Percentiles rank a stretch among this genome's conserved stretches.
Evolutionary conservation across 495 filamentous ascomycete species (phyloP).

Genomic region (Penicillium cosmopolitanum): DNA sequence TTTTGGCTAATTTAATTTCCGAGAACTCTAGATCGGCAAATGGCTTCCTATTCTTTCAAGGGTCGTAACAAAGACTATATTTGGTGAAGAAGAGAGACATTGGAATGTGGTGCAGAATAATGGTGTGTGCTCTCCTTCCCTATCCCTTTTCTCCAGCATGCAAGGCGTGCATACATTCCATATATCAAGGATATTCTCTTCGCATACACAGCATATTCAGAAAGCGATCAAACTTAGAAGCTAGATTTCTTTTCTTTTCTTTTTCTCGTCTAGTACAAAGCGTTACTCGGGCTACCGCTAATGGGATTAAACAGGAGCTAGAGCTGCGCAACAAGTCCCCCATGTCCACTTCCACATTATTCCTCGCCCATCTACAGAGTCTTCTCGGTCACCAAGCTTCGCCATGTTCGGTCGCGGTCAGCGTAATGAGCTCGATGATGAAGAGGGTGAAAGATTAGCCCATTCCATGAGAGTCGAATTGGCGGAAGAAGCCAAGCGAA

Average conservation of each 20-base stretch:
- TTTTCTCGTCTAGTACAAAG: neutral
- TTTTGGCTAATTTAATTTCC: no score
- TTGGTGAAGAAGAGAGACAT: conserved; percentile 44
- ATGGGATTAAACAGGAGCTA: conserved; percentile 52
- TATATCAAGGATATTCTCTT: neutral
- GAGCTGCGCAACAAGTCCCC: conserved; percentile 86
- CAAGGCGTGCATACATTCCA: neutral
- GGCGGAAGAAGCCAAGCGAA: conserved; percentile 54
- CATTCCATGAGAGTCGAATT: conserved; percentile 63
- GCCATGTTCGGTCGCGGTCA: conserved; percentile 83
- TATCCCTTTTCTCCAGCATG: neutral
- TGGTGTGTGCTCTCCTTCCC: conserved; percentile 48
- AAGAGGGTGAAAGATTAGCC: conserved; percentile 70
- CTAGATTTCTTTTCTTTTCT: no score
- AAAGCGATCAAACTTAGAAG: no score
- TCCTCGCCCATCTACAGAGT: conserved; percentile 58
- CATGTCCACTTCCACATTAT: conserved; percentile 95
- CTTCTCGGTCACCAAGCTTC: conserved; percentile 57
- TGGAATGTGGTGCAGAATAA: conserved; percentile 96
- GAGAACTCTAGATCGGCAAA: conserved; percentile 50
- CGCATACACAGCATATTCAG: no score
- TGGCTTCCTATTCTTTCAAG: conserved; percentile 77
- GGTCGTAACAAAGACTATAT: conserved; percentile 61
- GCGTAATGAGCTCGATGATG: conserved; percentile 84
- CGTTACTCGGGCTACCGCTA: conserved; percentile 2